Evolutionary conservation across 257 asterid genomes (phyloP), one percentile per base, ranked within the genome.

Genomic region (Jasminum sambac): DNA sequence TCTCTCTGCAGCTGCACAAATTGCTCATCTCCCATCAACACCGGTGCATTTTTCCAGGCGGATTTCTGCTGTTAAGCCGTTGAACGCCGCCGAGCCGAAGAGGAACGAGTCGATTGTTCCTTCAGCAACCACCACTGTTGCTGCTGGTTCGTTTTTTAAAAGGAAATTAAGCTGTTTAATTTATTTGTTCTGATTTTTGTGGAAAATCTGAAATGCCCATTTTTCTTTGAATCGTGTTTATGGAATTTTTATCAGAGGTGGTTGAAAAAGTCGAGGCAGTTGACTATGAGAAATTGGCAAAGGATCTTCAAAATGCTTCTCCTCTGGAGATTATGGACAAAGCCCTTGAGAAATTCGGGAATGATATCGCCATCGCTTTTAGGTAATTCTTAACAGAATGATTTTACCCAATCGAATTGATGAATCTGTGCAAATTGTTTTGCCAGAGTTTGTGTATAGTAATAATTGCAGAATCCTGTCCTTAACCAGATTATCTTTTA

Each of bases 281-380:
- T 79, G 89, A 85, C 66, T 89, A 66, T 37, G 92, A 75, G 4
- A 80, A 75, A 72, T 69, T 87, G 85, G 86, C 90, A 5, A 79
- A 68, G 79, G 86, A 80, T 64, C 89, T 89, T 50, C 82, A 77
- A 41, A 82, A 85, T 77, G 87, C 95, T 34, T 89, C 95, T 0
- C 92, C 96, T 19, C 95, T 89, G 7, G 85, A 87, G 84, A 87
- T 89, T 39, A 85, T 89, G 88, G 96, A 89, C 46, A 87, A 77
- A 74, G 92, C 96, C 43, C 89, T 89, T 13, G 88, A 83, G 65
- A 87, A 75, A 42, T 89, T 87, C 67, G 96, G 96, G n/a, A 70
- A 83, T 66, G 90, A 87, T 40, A 85, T 87, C 46, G 95, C 96
- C 5, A 87, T 89, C 67, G 96, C 98, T 72, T 92, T 92, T 80